Base-by-base conservation (phyloP, 306 rosid species). In the Luffa acutangula region DNA sequence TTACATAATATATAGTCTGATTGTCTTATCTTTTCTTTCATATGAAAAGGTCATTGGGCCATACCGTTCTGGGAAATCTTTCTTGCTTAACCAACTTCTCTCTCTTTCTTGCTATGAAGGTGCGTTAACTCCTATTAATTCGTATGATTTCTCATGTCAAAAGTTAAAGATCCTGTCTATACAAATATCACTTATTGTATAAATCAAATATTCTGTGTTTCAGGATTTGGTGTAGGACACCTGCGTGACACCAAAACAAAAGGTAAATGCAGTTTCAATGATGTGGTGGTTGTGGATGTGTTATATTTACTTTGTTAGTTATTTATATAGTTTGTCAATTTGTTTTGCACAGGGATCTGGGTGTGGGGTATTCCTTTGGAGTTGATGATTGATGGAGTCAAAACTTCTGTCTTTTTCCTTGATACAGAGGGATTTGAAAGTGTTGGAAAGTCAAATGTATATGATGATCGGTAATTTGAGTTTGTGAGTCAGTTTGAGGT, bases 151-250 rank as follows among this genome's bases (percentile, higher is more conserved):
- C 43, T 36, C 49, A 80, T 60, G 43, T 80, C 4, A 21, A 78
- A 18, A 33, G 5, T 25, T 15, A 36, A 48, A 17, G 60, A 63
- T 46, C 42, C 31, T 7, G n/a, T 60, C 18, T 20, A 39, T 36
- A 39, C 7, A 31, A 4, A 11, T 76, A 37, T 41, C 53, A 57
- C 7, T 76, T 41, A 37, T 57, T 17, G 66, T 76, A 76, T 54
- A 65, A 80, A 57, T 84, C 37, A 48, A 66, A 39, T 42, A 39
- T 45, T 80, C 53, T 75, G 34, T 71, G 79, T 83, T 80, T 52
- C 88, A 95, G 98, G 98, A 62, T 95, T 92, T 86, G 98, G 97
- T 78, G 98, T 95, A 79, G 98, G 98, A 83, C 98, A 95, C 92
- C 87, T 87, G 93, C 97, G 98, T 77, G 98, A 92, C 85, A 91